phyloP scores from a whole-genome alignment of 2,329 filamentous ascomycete species.

The Penicillium sp. region DNA sequence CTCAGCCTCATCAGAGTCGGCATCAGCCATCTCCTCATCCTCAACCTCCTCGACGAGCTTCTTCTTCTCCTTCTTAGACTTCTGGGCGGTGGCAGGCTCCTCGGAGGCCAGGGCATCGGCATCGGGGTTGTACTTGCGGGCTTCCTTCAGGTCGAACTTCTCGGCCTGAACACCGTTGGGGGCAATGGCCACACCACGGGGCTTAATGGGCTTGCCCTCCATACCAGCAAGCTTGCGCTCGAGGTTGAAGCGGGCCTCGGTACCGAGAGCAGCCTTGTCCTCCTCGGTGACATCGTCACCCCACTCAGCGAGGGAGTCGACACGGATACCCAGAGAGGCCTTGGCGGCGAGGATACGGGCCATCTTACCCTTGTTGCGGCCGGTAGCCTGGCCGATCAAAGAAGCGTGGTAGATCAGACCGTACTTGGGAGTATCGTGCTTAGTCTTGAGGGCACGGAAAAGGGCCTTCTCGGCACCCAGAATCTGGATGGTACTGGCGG shows the following conservation, averaged over 20 bases:
- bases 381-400: slow-evolving; percentile 92
- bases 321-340: slow-evolving; percentile 86
- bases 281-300: slow-evolving; percentile 80
- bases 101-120: slow-evolving; percentile 79
- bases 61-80: slow-evolving; percentile 43
- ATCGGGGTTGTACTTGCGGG: slow-evolving; percentile 89
- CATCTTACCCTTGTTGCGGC: slow-evolving; percentile 99
- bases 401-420: slow-evolving; percentile 91
- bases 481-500: slow-evolving; percentile 95
- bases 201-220: slow-evolving; percentile 85
- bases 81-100: slow-evolving; percentile 50
- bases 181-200: slow-evolving; percentile 71
- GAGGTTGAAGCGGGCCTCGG: slow-evolving; percentile 53
- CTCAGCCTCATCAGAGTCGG: slow-evolving; percentile 37
- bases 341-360: slow-evolving; percentile 94
- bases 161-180: slow-evolving; percentile 68
- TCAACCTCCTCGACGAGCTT: slow-evolving; percentile 49
- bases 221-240: slow-evolving; percentile 57
- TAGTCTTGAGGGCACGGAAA: slow-evolving; percentile 97
- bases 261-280: slow-evolving; percentile 78
- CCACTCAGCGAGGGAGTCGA: slow-evolving; percentile 83
- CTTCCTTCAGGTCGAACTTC: slow-evolving; percentile 83
- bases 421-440: slow-evolving; percentile 98
- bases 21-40: slow-evolving; percentile 49
- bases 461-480: slow-evolving; percentile 97